Evolutionary conservation across 1,284 basidiomycete genomes (phyloP), one percentile per base, ranked within the genome.

Genomic region (Microstroma glucosiphilum): DNA sequence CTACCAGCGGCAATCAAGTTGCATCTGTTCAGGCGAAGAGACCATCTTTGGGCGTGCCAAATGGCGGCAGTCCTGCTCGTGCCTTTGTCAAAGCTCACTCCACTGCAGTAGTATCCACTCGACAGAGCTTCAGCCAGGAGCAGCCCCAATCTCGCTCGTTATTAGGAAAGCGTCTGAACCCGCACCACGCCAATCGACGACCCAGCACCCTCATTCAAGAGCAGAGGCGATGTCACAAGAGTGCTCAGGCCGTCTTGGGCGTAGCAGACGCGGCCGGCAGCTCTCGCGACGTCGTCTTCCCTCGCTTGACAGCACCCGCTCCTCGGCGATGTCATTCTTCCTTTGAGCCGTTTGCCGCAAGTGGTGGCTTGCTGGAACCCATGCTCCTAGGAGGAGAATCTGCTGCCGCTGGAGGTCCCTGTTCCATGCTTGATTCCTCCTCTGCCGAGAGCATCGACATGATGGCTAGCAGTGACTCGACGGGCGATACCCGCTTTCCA

Each of bases 161-260:
- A 12, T 53, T 73, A 15, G 71, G 71, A 57, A 73, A 73, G 64
- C 67, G 71, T 3, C 59, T 69, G 55, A 73, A 73, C 46, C 71
- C 71, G 7, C 72, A 48, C 13, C 43, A 73, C 59, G 62, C 63
- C 60, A 70, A 68, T 61, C 62, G 70, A 40, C 70, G 69, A 3
- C 43, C 17, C 4, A 17, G 17, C 21, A 17, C 43, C 21, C 43
- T 48, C 43, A 21, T 48, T 6, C 43, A 17, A n/a, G 13, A 30
- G 55, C 55, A 58, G 64, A 25, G 61, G 59, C 11, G 61, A 49
- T 7, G 51, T 56, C 7, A 66, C 60, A 65, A 66, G 61, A 70
- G 68, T 51, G 69, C 70, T n/a, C 69, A 67, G 41, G 63, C 70
- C 2, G 67, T 67, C 26, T 65, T 69, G 12, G 69, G 65, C 15